Conservation (phyloP, 805 yeast genomes). For the Kodamaea lidongshanica region DNA sequence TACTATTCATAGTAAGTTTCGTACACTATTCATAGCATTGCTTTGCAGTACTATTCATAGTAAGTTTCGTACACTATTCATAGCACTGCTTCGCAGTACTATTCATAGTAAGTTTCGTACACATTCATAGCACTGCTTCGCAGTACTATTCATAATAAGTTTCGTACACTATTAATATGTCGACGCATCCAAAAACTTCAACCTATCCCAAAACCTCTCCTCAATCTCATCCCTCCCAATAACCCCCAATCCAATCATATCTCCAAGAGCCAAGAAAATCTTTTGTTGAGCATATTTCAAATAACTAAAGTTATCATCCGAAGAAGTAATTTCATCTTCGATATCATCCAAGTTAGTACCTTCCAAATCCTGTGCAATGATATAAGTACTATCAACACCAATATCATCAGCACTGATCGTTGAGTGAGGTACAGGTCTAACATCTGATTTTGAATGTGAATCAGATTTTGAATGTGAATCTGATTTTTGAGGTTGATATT, state of each 20-base stretch:
- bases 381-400: slow-evolving; percentile 36
- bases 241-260: slow-evolving; percentile 57
- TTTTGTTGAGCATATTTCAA: slow-evolving; percentile 70
- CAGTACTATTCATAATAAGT: too few species aligned
- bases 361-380: slow-evolving; percentile 47
- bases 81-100: too few species aligned
- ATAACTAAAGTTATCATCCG: slow-evolving; percentile 71
- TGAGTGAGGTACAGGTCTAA: slow-evolving; percentile 6
- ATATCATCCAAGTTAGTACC: slow-evolving; percentile 25
- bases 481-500: slow-evolving; percentile 17
- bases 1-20: too few species aligned
- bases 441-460: slow-evolving; percentile 8
- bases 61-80: too few species aligned
- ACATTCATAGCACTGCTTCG: too few species aligned
- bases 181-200: slow-evolving; percentile 45
- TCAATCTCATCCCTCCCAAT: slow-evolving; percentile 26
- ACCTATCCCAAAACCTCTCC: slow-evolving; percentile 15
- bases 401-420: slow-evolving; percentile 19
- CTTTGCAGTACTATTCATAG: too few species aligned
- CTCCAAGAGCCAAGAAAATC: slow-evolving; percentile 67
- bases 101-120: too few species aligned
- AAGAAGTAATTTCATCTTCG: slow-evolving; percentile 31
- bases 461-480: slow-evolving; percentile 7
- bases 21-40: too few species aligned
- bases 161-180: too few species aligned